phyloP scores from a whole-genome alignment of 768 basidiomycete genomes.

The Tricholoma furcatifolium region DNA sequence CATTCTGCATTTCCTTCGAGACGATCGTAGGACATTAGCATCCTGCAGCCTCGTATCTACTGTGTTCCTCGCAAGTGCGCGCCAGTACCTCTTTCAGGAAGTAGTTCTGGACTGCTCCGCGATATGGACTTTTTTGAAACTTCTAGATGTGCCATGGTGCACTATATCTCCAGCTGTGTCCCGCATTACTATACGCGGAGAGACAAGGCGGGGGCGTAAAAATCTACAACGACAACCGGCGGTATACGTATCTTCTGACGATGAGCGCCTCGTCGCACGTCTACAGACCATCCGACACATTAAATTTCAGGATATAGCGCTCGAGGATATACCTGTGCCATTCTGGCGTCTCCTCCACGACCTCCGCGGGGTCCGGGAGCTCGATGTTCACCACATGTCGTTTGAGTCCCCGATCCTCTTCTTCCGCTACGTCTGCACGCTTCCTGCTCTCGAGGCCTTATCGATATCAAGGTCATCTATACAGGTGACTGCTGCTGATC shows the following conservation, averaged over 20 bases:
- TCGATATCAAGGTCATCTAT: constrained; percentile 27
- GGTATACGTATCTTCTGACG: constrained; percentile 16
- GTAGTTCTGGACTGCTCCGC: constrained; percentile 23
- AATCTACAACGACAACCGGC: constrained; percentile 1
- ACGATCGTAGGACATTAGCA: constrained; percentile 24
- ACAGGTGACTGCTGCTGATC: constrained; percentile 10
- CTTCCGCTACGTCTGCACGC: constrained; percentile 26
- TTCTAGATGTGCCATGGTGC: constrained; percentile 28
- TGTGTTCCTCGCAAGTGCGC: constrained; percentile 23
- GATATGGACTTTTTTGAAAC: constrained; percentile 23
- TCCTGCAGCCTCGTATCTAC: constrained; percentile 30
- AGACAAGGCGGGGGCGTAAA: not conserved
- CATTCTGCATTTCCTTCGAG: constrained; percentile 28
- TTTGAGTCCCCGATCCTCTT: constrained; percentile 22
- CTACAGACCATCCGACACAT: constrained; percentile 15
- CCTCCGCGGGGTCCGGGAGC: constrained; percentile 23
- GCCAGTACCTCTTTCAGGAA: constrained; percentile 29
- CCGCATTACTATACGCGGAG: constrained; percentile 19
- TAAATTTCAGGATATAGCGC: constrained; percentile 25
- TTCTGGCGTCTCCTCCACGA: constrained; percentile 26
- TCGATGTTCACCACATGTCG: constrained; percentile 25
- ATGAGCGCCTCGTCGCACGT: constrained; percentile 11
- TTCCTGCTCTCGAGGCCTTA: constrained; percentile 24
- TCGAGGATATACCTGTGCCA: constrained; percentile 22
- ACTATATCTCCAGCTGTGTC: constrained; percentile 25